These are phyloP conservation scores for Carex cristatella DNA, from an alignment of 176 grass and related monocot genomes.

Conservation along the genomic window DNA sequence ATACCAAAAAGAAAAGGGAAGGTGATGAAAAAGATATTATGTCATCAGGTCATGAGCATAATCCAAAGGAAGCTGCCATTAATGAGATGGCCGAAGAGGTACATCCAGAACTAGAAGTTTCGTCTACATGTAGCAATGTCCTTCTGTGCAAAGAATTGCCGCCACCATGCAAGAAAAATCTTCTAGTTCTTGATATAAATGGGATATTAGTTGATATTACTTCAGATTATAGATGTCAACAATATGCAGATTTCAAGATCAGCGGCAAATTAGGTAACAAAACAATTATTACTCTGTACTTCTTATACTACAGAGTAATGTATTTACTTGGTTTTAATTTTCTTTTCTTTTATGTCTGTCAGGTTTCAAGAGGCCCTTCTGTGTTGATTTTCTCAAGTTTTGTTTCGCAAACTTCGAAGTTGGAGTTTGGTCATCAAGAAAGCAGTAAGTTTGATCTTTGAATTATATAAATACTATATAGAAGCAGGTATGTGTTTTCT, in stretches of 20 bases:
- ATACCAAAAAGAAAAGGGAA: neutral
- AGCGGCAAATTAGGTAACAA: conserved; percentile 56
- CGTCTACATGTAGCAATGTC: neutral
- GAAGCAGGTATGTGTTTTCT: neutral
- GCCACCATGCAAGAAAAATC: conserved; percentile 44
- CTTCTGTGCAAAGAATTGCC: conserved; percentile 18
- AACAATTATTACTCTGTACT: conserved; percentile 30
- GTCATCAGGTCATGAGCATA: neutral
- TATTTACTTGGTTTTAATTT: neutral
- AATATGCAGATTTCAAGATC: conserved; percentile 50
- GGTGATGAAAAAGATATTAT: neutral
- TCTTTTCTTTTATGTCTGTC: neutral
- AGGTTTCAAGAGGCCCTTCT: conserved; percentile 72
- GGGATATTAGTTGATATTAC: conserved; percentile 79
- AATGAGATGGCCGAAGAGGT: neutral
- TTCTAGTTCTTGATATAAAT: conserved; percentile 88
- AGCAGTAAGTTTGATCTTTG: conserved; percentile 23
- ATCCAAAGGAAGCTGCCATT: neutral
- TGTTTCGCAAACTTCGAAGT: conserved; percentile 60
- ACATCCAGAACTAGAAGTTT: neutral
- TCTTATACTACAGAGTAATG: conserved; percentile 6
- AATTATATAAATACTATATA: neutral
- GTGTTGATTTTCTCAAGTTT: conserved; percentile 56
- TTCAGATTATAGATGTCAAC: conserved; percentile 32
- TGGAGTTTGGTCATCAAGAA: conserved; percentile 75